Base-by-base conservation (phyloP, 2,329 filamentous ascomycete genomes). In the Colletotrichum sp. region DNA sequence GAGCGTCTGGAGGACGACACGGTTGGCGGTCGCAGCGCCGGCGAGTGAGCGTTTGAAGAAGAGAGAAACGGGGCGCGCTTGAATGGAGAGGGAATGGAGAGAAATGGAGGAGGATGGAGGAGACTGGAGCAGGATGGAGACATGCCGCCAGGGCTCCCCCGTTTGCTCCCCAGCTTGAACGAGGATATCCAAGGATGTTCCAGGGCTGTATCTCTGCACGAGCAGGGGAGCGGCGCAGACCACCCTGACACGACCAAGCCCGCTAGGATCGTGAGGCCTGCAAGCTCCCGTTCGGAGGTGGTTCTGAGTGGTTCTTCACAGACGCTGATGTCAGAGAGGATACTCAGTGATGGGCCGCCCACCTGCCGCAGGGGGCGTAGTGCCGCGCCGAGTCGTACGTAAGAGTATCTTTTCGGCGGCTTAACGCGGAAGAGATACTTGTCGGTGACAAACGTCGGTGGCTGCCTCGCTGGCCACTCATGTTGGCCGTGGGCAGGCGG, bases 231-330 rank as follows among this genome's bases (percentile, higher is more conserved):
- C 27, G 57, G 39, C 30, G 22, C 19, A 44, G 32, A 73, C 73
- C 36, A 57, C 74, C 74, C 65, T 55, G 65, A 73, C 70, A 74
- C 44, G n/a, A 74, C 70, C 74, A 76, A 76, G 70, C 70, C 73
- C 70, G 34, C 73, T 74, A 65, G 73, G 65, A 74, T 76, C 74
- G 70, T 16, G 59, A 69, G 59, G 64, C 73, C 73, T 69, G 73
- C 73, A 62, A 73, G 70, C 34, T 76, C 70, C 70, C 73, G 73
- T 73, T 52, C 39, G 44, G 36, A 69, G 29, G 64, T 29, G 70
- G 70, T 25, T 39, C 39, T 73, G 64, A 65, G 70, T 63, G 63
- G 73, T n/a, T 57, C 44, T 73, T 44, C 64, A 55, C 52, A 29
- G 57, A 57, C 61, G 71, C 71, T 76, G 74, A 76, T 76, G 74